Evolutionary conservation across 2,329 filamentous ascomycete species (phyloP).

Genomic region (Talaromyces sp.): DNA sequence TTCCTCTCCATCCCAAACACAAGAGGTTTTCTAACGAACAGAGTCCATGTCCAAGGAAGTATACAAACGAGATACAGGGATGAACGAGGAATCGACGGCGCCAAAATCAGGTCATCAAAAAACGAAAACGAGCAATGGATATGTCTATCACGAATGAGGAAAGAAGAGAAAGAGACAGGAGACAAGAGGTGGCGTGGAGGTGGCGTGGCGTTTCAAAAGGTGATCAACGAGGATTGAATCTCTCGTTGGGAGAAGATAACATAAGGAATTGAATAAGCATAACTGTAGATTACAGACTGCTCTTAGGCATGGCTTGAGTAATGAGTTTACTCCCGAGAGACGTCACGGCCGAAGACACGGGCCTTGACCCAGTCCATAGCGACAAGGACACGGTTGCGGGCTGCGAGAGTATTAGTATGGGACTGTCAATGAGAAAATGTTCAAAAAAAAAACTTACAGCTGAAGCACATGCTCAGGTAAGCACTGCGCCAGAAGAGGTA

Average conservation of each 20-base stretch:
- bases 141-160: constrained; percentile 25
- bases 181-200: constrained; percentile 7
- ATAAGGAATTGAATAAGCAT: constrained; percentile 12
- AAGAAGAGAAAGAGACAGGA: constrained; percentile 8
- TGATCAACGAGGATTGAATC: background rate
- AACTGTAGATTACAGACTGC: constrained; percentile 12
- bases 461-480: constrained; percentile 99
- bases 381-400: constrained; percentile 91
- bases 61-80: constrained; percentile 6
- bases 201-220: constrained; percentile 21
- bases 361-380: constrained; percentile 96
- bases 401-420: constrained; percentile 48
- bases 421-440: background rate
- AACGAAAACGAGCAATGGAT: constrained; percentile 18
- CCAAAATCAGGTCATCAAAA: constrained; percentile 18
- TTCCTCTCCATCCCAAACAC: constrained; percentile 14
- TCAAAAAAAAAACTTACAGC: constrained; percentile 68
- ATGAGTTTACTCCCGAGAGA: constrained; percentile 54
- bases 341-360: constrained; percentile 93
- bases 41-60: constrained; percentile 1
- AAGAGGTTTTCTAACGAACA: constrained; percentile 6
- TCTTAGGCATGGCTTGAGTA: constrained; percentile 2
- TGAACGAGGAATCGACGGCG: constrained; percentile 9
- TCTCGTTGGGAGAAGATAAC: constrained; percentile 6
- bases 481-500: constrained; percentile 98